Evolutionary conservation across 2,329 filamentous ascomycete genomes (phyloP).

Genomic region (Ophidiomyces ophidiicola): DNA sequence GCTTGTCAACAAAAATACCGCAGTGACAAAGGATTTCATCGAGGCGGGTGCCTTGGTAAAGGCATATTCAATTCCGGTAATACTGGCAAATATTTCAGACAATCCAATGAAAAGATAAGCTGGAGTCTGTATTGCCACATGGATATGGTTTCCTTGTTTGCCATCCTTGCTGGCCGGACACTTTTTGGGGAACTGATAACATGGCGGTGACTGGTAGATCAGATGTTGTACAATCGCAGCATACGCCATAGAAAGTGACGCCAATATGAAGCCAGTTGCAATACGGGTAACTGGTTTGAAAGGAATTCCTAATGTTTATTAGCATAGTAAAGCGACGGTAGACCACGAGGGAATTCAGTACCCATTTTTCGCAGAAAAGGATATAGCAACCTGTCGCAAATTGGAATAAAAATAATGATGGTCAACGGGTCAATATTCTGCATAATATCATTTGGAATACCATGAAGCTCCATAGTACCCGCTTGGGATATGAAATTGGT

Average conservation of each 20-base stretch:
- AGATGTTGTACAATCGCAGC: slow-evolving; percentile 45
- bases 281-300: slow-evolving; percentile 70
- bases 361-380: slow-evolving; percentile 49
- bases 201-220: slow-evolving; percentile 44
- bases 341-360: slow-evolving; percentile 4
- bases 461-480: slow-evolving; percentile 49
- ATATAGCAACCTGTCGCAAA: slow-evolving; percentile 57
- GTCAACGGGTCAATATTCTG: slow-evolving; percentile 64
- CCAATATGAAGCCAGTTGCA: slow-evolving; percentile 55
- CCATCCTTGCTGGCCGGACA: slow-evolving; percentile 25
- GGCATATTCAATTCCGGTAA: slow-evolving; percentile 61
- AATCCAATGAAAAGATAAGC: slow-evolving; percentile 36
- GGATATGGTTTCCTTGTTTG: slow-evolving; percentile 28
- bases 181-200: slow-evolving; percentile 34
- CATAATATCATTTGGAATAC: slow-evolving; percentile 65
- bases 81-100: slow-evolving; percentile 49
- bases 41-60: slow-evolving; percentile 59
- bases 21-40: slow-evolving; percentile 53
- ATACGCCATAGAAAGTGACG: slow-evolving; percentile 49
- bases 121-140: slow-evolving; percentile 36
- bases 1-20: slow-evolving; percentile 46
- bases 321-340: not conserved
- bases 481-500: slow-evolving; percentile 56
- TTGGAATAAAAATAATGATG: slow-evolving; percentile 61
- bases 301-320: slow-evolving; percentile 36